Evolutionary conservation across 352 stramenopile species (phyloP), one percentile per base, ranked within the genome.

Genomic region (Phytopythium vexans): DNA sequence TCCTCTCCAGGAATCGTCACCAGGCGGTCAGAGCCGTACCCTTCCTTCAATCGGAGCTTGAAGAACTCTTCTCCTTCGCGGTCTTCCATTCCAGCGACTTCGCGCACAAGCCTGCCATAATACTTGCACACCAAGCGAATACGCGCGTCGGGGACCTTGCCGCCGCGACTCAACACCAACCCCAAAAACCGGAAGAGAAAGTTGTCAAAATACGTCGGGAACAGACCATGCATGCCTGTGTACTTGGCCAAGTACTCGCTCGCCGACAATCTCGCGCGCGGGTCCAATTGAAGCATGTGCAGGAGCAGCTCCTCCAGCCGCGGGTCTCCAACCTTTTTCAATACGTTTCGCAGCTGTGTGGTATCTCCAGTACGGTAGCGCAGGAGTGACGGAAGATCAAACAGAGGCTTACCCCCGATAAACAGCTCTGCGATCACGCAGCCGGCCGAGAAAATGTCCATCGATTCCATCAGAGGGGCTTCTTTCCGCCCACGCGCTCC

Each of bases 381-480:
- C 11, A 98, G 66, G 11, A 98, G 58, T n/a, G 80, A 87, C 16
- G 91, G 87, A 4, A 99, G 70, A 69, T 99, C 96, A 43, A 99
- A 89, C 11, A 98, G 80, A 36, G 89, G 86, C 52, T 98, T 97
- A 15, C 96, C 97, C 59, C 96, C 97, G 12, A 98, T 70, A 62
- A 98, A 98, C 12, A 96, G 52, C 74, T 99, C 96, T 9, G 97
- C 95, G 39, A 99, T 97, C 4, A 99, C 92, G 72, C 97, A 99
- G 8, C 97, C 97, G 8, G 96, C 79, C 39, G 96, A 98, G 72
- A 99, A 99, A 45, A 99, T 94, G 74, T 99, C 97, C 95, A 99
- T 99, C 9, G 92, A 95, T 41, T 90, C 74, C 1, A 83, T 59
- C 38, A 94, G 70, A 47, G 62, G 81, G 8, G 84, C 80, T 59